Conservation (phyloP, 352 stramenopile genomes). For the Globisporangium echinulatum region DNA sequence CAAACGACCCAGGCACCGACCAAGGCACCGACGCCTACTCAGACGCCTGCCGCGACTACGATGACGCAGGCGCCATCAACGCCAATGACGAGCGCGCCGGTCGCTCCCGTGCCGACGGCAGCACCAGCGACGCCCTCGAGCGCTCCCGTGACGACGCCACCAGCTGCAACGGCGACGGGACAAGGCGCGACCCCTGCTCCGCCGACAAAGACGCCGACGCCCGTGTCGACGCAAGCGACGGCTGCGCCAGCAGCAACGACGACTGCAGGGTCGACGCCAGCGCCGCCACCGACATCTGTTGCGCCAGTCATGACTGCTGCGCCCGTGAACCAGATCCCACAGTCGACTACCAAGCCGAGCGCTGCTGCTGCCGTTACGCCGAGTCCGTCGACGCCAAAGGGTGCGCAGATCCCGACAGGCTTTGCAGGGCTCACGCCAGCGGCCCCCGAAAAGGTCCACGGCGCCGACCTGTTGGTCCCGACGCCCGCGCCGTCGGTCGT, state of each 20-base stretch:
- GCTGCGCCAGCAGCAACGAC: conserved; percentile 1
- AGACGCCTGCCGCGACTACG: conserved; percentile 4
- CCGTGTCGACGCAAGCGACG: neutral
- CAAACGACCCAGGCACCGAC: neutral
- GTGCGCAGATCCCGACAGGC: conserved; percentile 5
- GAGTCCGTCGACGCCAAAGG: conserved; percentile 11
- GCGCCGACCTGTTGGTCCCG: conserved; percentile 6
- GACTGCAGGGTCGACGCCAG: neutral
- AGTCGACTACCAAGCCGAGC: neutral
- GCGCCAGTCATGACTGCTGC: conserved; percentile 1
- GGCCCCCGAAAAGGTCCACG: conserved; percentile 15
- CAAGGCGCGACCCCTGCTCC: neutral
- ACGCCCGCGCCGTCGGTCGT: conserved; percentile 9
- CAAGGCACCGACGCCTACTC: neutral
- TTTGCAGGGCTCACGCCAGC: conserved; percentile 8
- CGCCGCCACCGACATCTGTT: neutral
- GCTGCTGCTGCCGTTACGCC: conserved; percentile 4
- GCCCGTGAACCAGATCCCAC: neutral
- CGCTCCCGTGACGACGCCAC: conserved; percentile 1
- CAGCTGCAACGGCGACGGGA: conserved; percentile 1
- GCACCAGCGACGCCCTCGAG: neutral
- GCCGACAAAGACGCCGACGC: neutral
- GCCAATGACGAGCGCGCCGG: neutral
- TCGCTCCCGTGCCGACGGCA: neutral
- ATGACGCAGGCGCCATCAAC: neutral